Evolutionary conservation across 1,139 yeast species (phyloP).

Genomic region (Diutina sp.): DNA sequence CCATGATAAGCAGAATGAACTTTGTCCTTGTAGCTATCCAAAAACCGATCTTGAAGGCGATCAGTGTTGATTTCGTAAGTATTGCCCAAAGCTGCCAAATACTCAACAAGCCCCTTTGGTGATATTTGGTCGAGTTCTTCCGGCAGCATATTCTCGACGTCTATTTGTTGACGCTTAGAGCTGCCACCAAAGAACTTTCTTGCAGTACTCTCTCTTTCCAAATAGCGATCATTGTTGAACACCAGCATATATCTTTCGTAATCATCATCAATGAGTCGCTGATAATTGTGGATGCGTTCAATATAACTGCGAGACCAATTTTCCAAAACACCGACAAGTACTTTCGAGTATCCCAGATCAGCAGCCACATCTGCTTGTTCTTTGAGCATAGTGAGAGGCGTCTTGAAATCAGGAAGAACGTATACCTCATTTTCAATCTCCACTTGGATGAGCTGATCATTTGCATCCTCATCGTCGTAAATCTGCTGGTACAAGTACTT

Average conservation of each 20-base stretch:
- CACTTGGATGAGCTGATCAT: conserved; percentile 46
- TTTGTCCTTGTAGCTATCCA: conserved; percentile 48
- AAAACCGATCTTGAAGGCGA: conserved; percentile 63
- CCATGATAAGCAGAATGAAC: conserved; percentile 55
- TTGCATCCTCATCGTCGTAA: conserved; percentile 28
- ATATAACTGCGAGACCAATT: conserved; percentile 56
- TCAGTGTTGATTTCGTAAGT: conserved; percentile 79
- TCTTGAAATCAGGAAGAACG: conserved; percentile 40
- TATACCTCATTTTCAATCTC: conserved; percentile 63
- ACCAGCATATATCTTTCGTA: conserved; percentile 32
- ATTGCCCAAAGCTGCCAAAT: conserved; percentile 73
- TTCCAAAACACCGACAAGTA: conserved; percentile 70
- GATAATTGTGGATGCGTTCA: conserved; percentile 52
- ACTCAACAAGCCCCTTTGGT: conserved; percentile 72
- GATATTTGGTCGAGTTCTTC: conserved; percentile 41
- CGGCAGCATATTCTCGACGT: conserved; percentile 29
- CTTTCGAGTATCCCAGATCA: conserved; percentile 73
- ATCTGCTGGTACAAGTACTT: conserved; percentile 27
- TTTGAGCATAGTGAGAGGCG: conserved; percentile 61
- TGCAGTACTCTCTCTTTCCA: conserved; percentile 28
- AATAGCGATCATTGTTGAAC: conserved; percentile 26
- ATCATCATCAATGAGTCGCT: conserved; percentile 43
- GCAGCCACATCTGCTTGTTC: conserved; percentile 93
- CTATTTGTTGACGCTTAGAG: conserved; percentile 15
- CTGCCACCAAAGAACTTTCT: conserved; percentile 26